Evolutionary conservation across 768 basidiomycete genomes (phyloP).

Genomic region (Rhizopogon roseolus): DNA sequence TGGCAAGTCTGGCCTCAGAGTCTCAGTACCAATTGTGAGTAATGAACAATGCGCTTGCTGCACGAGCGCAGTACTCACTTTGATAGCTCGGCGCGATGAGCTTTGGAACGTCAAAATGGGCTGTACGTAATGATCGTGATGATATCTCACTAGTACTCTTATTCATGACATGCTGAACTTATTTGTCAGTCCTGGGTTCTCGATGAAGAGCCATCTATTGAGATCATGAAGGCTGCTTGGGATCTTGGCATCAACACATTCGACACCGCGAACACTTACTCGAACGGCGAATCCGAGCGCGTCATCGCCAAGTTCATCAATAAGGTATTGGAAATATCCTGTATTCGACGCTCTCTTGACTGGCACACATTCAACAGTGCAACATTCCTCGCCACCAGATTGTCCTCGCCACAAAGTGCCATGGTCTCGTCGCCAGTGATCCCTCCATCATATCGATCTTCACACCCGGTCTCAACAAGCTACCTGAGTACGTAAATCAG

Average conservation of each 20-base stretch:
- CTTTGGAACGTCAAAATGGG: conserved; percentile 23
- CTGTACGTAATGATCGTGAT: conserved; percentile 13
- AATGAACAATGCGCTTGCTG: too few relatives aligned
- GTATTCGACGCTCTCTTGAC: neutral
- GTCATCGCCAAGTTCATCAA: conserved; percentile 33
- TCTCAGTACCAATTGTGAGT: conserved; percentile 30
- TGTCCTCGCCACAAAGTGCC: conserved; percentile 27
- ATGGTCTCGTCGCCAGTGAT: conserved; percentile 10
- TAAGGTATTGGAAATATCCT: conserved; percentile 16
- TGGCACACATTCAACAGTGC: conserved; percentile 15
- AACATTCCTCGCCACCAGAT: conserved; percentile 28
- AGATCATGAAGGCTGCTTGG: conserved; percentile 35
- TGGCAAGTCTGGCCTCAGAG: conserved; percentile 27
- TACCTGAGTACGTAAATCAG: conserved; percentile 25
- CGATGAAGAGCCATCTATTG: conserved; percentile 22
- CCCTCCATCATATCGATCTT: neutral
- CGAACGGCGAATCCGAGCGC: conserved; percentile 32
- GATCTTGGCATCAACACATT: conserved; percentile 35
- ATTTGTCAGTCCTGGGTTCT: conserved; percentile 18
- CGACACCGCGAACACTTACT: conserved; percentile 36
- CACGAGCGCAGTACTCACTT: neutral
- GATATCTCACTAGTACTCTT: neutral
- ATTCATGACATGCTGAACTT: neutral
- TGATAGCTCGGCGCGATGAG: conserved; percentile 23
- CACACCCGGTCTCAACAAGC: neutral